Percentiles rank a stretch among this genome's conserved stretches.
phyloP scores from a whole-genome alignment of 495 filamentous ascomycete species.

The Podospora pseudopauciseta region DNA sequence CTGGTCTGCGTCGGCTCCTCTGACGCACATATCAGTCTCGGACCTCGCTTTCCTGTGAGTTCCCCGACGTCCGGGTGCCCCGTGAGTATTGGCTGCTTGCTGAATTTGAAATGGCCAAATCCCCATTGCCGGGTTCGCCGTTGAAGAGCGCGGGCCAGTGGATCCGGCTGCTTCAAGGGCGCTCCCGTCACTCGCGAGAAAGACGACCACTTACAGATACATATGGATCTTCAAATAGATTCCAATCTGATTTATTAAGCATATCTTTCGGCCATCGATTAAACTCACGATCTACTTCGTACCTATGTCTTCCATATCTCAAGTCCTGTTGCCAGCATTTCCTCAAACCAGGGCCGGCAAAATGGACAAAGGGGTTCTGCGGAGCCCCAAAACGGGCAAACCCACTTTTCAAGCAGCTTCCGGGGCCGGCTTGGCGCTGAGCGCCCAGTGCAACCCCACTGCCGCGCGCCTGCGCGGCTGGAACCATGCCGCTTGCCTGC shows the following conservation, averaged over 20 bases:
- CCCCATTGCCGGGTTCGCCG: neutral
- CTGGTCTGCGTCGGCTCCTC: neutral
- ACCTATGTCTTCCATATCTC: neutral
- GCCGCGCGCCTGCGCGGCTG: slow-evolving; percentile 18
- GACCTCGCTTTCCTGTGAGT: neutral
- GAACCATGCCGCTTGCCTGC: slow-evolving; percentile 9
- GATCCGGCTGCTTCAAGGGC: neutral
- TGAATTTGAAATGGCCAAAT: neutral
- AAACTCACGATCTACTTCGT: too few species aligned
- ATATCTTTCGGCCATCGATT: too few species aligned
- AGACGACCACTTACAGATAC: neutral
- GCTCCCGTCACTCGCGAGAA: neutral
- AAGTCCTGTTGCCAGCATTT: neutral
- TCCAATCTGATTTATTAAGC: too few species aligned
- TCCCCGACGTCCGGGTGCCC: neutral
- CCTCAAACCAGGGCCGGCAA: neutral
- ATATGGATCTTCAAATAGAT: neutral
- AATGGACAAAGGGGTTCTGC: neutral
- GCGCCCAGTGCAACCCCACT: neutral
- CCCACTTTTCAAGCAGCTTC: slow-evolving; percentile 9
- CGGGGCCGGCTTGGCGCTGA: slow-evolving; percentile 7
- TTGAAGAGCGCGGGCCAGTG: neutral
- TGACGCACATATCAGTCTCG: neutral
- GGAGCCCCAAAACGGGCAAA: slow-evolving; percentile 2
- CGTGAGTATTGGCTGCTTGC: neutral